phyloP scores from a whole-genome alignment of 805 yeast genomes.

The Henningerozyma blattae region DNA sequence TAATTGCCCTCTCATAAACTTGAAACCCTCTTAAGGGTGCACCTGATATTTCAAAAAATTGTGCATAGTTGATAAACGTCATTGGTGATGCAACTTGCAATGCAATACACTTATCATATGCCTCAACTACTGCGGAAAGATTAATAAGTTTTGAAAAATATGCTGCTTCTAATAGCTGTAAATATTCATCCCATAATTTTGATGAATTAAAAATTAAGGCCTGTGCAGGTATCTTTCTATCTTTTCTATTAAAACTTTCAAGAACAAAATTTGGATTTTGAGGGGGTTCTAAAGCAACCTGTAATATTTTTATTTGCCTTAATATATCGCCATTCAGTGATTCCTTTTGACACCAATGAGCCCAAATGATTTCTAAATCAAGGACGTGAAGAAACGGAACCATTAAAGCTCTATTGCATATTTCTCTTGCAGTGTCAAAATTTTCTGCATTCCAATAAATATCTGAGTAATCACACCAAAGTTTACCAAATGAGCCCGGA shows the following conservation, averaged over 20 bases:
- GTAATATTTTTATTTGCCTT: slow-evolving; percentile 30
- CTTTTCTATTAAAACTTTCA: slow-evolving; percentile 8
- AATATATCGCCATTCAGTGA: slow-evolving; percentile 39
- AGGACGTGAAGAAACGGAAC: slow-evolving; percentile 54
- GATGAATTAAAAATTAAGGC: slow-evolving; percentile 45
- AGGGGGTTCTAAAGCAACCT: slow-evolving; percentile 31
- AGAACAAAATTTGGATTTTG: slow-evolving; percentile 17
- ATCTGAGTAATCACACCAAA: slow-evolving; percentile 65
- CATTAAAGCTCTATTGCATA: slow-evolving; percentile 51
- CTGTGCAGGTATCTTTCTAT: slow-evolving; percentile 35
- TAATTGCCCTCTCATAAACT: slow-evolving; percentile 60
- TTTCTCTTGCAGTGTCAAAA: slow-evolving; percentile 43
- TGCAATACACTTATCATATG: slow-evolving; percentile 43
- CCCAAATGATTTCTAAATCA: slow-evolving; percentile 60
- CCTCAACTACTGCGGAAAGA: slow-evolving; percentile 18
- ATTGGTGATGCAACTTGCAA: slow-evolving; percentile 60
- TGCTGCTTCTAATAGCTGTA: slow-evolving; percentile 55
- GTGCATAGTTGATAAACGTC: slow-evolving; percentile 54
- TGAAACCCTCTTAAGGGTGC: slow-evolving; percentile 36
- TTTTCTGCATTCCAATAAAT: slow-evolving; percentile 49
- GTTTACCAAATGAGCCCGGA: slow-evolving; percentile 34
- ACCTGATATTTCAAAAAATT: slow-evolving; percentile 38
- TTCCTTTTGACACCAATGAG: slow-evolving; percentile 66
- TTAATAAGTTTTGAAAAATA: slow-evolving; percentile 16
- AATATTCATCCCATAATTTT: slow-evolving; percentile 60